Base-by-base conservation (phyloP, 257 asterid genomes). In the Marsdenia floribunda region DNA sequence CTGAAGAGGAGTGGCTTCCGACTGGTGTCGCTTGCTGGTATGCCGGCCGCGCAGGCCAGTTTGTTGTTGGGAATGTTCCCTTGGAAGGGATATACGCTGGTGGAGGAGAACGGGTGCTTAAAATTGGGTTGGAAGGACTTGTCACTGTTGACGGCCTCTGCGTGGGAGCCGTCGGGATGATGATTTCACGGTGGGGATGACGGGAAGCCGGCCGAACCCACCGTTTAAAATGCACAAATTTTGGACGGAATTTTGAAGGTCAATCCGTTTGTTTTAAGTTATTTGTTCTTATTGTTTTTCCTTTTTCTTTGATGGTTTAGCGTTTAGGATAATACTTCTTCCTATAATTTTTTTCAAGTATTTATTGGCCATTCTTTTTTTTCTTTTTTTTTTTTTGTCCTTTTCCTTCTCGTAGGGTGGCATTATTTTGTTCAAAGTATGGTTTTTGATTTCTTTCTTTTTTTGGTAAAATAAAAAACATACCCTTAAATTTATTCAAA, bases 51-150 rank as follows among this genome's bases (percentile, higher is more conserved):
- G 0, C 98, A 91, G 54, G 96, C 96, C 0, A 86, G 89, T 26
- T 80, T 93, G 52, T 77, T 93, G 86, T 86, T 93, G 0, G 98
- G 97, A 76, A 93, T 93, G 98, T 90, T 88, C 49, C 98, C 98
- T 0, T 90, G 93, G 89, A 92, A 80, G 46, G 98, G 98, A 59
- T 93, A 93, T 60, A 93, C 96, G 10, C 77, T 93, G 90, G 96
- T 89, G 82, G 98, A 93, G 80, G 98, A 93, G 68, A 84, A 76
- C 71, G 97, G 97, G 0, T 85, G 97, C 78, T 77, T 93, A 86
- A 90, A 88, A 73, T 80, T 93, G 61, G 98, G 98, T 22, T 93
- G 98, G 98, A 93, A 93, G 71, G 97, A 91, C 79, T 82, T 91
- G 86, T 87, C 96, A 0, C 75, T 93, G 87, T 87, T 93, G 70